Conservation (phyloP, 2,329 filamentous ascomycete species). For the Trichoderma guizhouense region DNA sequence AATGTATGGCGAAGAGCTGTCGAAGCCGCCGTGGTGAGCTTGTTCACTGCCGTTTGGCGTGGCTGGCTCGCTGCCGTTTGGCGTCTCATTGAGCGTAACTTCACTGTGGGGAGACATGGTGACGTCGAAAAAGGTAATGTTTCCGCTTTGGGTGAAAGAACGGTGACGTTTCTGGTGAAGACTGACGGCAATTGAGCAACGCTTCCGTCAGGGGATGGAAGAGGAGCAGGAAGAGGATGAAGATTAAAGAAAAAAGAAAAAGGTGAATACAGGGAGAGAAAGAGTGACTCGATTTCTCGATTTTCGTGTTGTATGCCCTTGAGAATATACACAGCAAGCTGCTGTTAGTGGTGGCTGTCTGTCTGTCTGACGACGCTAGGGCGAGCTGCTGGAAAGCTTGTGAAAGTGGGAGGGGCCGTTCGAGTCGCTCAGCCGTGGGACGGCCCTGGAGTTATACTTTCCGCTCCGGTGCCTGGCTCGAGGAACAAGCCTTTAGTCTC, state of each 20-base stretch:
- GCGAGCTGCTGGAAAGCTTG: conserved; percentile 8
- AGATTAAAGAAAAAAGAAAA: background rate
- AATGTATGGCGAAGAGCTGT: background rate
- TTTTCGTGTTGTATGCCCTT: background rate
- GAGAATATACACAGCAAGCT: background rate
- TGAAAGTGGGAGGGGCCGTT: conserved; percentile 7
- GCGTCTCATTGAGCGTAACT: conserved; percentile 26
- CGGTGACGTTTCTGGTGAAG: background rate
- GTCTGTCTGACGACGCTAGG: conserved; percentile 8
- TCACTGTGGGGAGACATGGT: conserved; percentile 39
- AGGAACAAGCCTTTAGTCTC: conserved; percentile 10
- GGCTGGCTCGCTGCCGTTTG: conserved; percentile 22
- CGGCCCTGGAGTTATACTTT: conserved; percentile 3
- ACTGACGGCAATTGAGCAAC: background rate
- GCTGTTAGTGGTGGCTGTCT: background rate
- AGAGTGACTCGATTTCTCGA: background rate
- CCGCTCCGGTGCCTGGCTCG: background rate
- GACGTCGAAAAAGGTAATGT: background rate
- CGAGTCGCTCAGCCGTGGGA: conserved; percentile 10
- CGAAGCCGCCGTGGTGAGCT: conserved; percentile 4
- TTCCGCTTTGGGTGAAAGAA: background rate
- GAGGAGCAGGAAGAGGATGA: background rate
- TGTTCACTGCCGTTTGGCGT: conserved; percentile 18
- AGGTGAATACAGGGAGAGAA: background rate
- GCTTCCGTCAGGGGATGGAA: background rate